phyloP scores from a whole-genome alignment of 1,284 basidiomycete genomes.

The Cryptococcus sp. region DNA sequence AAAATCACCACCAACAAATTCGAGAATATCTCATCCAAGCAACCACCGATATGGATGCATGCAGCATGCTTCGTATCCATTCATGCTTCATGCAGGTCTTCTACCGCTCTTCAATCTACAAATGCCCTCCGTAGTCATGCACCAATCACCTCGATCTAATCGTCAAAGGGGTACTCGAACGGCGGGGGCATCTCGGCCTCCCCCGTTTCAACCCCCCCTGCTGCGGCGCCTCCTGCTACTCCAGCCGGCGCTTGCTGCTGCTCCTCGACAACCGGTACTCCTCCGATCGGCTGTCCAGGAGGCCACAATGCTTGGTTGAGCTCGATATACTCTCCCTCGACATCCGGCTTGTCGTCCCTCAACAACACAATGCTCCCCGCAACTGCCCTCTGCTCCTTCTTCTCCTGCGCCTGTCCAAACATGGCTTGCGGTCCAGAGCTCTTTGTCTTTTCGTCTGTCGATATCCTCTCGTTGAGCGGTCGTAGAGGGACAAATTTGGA shows the following conservation, averaged over 20 bases:
- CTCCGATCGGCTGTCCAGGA: slow-evolving; percentile 29
- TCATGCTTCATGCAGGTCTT: no score
- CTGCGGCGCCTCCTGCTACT: slow-evolving; percentile 42
- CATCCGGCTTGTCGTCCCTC: slow-evolving; percentile 61
- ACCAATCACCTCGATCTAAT: slow-evolving; percentile 13
- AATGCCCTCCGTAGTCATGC: no score
- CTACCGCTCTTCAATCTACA: no score
- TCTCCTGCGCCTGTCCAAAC: neutral
- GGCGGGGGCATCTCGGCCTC: slow-evolving; percentile 70
- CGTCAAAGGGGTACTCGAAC: slow-evolving; percentile 44
- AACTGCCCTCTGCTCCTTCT: slow-evolving; percentile 58
- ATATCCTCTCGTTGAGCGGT: slow-evolving; percentile 52
- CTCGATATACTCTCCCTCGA: slow-evolving; percentile 62
- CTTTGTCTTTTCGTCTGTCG: neutral
- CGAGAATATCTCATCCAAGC: no score
- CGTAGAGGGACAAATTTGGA: slow-evolving; percentile 86
- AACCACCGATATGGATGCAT: no score
- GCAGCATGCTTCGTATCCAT: no score
- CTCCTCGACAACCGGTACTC: slow-evolving; percentile 35
- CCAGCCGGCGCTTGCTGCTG: slow-evolving; percentile 18
- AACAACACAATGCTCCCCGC: slow-evolving; percentile 79
- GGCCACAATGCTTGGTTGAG: slow-evolving; percentile 51
- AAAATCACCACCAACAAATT: no score
- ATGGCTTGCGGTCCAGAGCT: neutral
- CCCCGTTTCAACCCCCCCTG: slow-evolving; percentile 60